Evolutionary conservation across 2,329 filamentous ascomycete species (phyloP), one percentile per base, ranked within the genome.

Genomic region (Phyllosticta capitalensis): DNA sequence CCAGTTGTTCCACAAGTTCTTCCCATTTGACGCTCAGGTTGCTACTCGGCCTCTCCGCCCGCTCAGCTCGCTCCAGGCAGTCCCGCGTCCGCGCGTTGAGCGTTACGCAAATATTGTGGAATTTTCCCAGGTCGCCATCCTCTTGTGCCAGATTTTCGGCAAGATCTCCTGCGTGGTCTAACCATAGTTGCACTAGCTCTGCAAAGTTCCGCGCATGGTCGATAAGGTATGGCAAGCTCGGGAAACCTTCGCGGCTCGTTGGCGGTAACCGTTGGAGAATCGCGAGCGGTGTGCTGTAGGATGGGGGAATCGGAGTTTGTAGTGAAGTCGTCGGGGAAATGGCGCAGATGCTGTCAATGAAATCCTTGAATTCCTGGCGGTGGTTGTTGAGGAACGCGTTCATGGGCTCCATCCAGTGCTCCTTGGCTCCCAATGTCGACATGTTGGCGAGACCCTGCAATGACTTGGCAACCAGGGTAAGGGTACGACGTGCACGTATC

Each of bases 391-490:
- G 77, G 67, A 96, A 96, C 51, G 83, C 83, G 69, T 96, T 97
- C 92, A 97, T 97, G 0, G 91, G 91, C 74, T 96, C 92, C 92
- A 97, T 96, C 90, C 91, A 97, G n/a, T 88, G 85, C 72, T 97
- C 92, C 70, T 96, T 95, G 69, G 89, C 92, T 49, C 92, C 92
- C 69, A 96, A 96, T 0, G 85, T 90, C 1, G 90, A 89, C 74
- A 96, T 81, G 70, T 96, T 96, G 19, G 91, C 90, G 61, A 97
- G 80, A 17, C 90, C 92, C 74, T 96, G 92, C 9, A 97, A 78
- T 1, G 89, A 90, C 73, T 97, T 97, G 22, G 92, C 90, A 61
- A 97, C 92, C 55, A 97, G 81, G 0, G 92, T 96, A 57, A 96
- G 80, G 0, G 92, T 95, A 50, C 92, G 85, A 69, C 95, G 90